These are phyloP conservation scores for Diaporthe helianthi DNA, from an alignment of 2,329 filamentous ascomycete species.

Conservation along the genomic window DNA sequence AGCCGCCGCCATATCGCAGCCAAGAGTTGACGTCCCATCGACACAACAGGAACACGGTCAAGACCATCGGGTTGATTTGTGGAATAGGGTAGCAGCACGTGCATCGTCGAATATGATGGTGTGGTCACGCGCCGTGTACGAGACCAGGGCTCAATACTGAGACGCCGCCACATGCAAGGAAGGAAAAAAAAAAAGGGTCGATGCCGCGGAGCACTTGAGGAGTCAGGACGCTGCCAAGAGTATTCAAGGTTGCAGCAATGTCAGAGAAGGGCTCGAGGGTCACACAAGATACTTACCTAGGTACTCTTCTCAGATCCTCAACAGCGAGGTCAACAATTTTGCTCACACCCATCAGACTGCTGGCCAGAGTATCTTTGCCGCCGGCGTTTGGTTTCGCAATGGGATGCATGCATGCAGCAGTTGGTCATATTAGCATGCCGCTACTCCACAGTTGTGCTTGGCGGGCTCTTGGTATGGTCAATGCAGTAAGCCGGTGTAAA, in stretches of 20 bases:
- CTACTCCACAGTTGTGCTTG: not conserved
- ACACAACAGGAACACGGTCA: not conserved
- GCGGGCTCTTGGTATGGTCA: not conserved
- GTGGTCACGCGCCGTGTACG: not conserved
- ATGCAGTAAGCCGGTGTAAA: not conserved
- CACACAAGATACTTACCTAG: too few relatives aligned
- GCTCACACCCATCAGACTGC: not conserved
- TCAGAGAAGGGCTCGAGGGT: not conserved
- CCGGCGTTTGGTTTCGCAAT: not conserved
- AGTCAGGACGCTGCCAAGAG: constrained; percentile 2
- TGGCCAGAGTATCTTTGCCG: not conserved
- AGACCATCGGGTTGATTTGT: not conserved
- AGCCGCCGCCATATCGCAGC: not conserved
- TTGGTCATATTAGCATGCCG: not conserved
- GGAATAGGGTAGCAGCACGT: not conserved
- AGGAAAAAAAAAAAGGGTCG: not conserved
- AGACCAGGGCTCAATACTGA: not conserved
- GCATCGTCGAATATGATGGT: not conserved
- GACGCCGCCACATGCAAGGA: not conserved
- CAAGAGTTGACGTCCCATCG: not conserved
- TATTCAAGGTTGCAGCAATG: not conserved
- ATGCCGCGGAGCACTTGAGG: too few relatives aligned
- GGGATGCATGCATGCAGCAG: not conserved
- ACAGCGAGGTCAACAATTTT: not conserved
- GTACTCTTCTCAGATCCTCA: not conserved